Conservation (phyloP, 495 filamentous ascomycete species). For the Xylaria longipes region DNA sequence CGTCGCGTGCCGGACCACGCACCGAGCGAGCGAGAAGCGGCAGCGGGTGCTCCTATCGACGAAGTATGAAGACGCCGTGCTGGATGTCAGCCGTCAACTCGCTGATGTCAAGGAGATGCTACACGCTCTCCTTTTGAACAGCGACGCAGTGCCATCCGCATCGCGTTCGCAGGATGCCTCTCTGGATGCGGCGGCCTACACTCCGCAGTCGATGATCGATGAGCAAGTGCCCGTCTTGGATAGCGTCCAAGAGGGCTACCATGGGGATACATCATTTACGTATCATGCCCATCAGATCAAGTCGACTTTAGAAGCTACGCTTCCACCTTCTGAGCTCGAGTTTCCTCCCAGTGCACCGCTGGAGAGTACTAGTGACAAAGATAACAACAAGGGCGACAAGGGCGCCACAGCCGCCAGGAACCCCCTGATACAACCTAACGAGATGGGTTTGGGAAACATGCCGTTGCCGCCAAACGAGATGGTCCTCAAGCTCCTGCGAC, state of each 20-base stretch:
- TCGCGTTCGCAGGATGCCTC: constrained; percentile 1
- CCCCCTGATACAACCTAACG: not conserved
- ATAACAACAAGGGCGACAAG: not conserved
- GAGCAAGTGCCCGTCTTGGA: constrained; percentile 33
- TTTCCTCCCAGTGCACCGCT: not conserved
- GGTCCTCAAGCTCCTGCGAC: constrained; percentile 33
- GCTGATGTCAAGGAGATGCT: constrained; percentile 36
- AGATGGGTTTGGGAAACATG: constrained; percentile 25
- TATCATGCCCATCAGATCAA: constrained; percentile 33
- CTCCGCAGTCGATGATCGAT: constrained; percentile 35
- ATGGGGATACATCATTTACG: constrained; percentile 34
- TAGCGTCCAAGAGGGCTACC: constrained; percentile 31
- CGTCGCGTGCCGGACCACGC: constrained; percentile 33
- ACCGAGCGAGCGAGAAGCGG: constrained; percentile 32
- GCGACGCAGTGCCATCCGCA: not conserved
- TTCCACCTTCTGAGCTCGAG: constrained; percentile 24
- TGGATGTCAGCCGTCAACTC: constrained; percentile 35
- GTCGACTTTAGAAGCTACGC: constrained; percentile 27
- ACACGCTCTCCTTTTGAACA: constrained; percentile 24
- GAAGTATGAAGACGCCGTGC: constrained; percentile 38
- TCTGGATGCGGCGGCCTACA: constrained; percentile 22
- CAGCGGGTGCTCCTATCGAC: constrained; percentile 37
- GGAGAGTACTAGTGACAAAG: not conserved
- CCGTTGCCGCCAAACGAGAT: constrained; percentile 33
- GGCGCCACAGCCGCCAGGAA: not conserved